Conservation (phyloP, 2,329 filamentous ascomycete species). For the Arthrocladium fulminans region DNA sequence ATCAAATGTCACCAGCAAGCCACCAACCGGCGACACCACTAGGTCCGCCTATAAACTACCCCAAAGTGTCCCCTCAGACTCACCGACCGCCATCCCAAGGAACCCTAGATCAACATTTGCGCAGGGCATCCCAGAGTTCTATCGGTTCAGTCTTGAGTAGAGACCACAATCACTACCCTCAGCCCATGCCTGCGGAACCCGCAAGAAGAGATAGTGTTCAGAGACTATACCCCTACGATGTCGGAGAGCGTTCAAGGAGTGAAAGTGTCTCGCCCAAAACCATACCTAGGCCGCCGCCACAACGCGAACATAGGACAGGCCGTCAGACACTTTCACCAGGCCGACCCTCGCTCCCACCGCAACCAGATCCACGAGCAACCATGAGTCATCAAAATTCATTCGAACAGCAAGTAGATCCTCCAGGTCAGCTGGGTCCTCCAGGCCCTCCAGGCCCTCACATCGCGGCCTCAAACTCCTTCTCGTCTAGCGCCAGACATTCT, state of each 20-base stretch:
- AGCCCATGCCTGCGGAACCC: constrained; percentile 11
- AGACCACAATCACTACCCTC: constrained; percentile 13
- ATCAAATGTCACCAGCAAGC: constrained; percentile 17
- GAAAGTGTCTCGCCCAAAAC: constrained; percentile 24
- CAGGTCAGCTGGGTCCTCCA: too few species aligned
- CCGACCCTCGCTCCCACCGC: neutral
- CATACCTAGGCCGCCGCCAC: constrained; percentile 19
- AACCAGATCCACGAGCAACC: constrained; percentile 8
- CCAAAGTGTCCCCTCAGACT: constrained; percentile 17
- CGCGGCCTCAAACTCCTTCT: constrained; percentile 12
- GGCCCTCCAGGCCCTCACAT: neutral
- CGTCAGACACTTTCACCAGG: constrained; percentile 10
- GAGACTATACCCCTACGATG: constrained; percentile 19
- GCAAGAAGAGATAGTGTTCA: constrained; percentile 17
- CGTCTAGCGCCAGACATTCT: constrained; percentile 12
- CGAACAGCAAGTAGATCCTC: constrained; percentile 5
- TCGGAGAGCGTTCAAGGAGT: constrained; percentile 21
- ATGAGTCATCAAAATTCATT: constrained; percentile 11
- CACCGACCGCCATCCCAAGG: constrained; percentile 21
- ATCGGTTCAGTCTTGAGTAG: constrained; percentile 18
- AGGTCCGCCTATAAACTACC: constrained; percentile 19
- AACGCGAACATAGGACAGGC: constrained; percentile 13
- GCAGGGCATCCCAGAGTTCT: constrained; percentile 18
- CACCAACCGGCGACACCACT: constrained; percentile 21
- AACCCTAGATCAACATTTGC: constrained; percentile 16